These are phyloP conservation scores for Primulina huaijiensis DNA, from an alignment of 257 asterid species.

Conservation along the genomic window DNA sequence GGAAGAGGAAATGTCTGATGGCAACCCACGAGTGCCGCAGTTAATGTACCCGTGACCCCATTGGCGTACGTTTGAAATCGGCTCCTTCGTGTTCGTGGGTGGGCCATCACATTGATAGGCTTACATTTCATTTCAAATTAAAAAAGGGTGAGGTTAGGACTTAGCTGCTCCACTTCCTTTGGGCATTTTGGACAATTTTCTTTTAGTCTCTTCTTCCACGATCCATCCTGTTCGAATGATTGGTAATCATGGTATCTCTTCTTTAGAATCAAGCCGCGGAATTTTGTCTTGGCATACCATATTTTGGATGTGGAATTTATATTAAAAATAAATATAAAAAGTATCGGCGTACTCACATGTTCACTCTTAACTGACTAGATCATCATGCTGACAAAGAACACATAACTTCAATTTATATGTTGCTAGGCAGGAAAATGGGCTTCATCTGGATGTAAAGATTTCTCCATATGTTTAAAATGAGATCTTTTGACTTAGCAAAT, in stretches of 20 bases:
- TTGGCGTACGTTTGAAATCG: constrained; percentile 61
- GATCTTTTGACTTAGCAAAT: too few species aligned
- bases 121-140: constrained; percentile 47
- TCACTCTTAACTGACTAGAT: not conserved
- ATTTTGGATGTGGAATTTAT: not conserved
- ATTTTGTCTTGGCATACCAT: not conserved
- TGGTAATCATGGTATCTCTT: not conserved
- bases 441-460: not conserved
- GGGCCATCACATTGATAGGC: constrained; percentile 51
- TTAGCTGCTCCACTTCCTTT: constrained; percentile 6
- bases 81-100: constrained; percentile 39
- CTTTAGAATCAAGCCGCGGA: not conserved
- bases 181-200: constrained; percentile 33
- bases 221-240: constrained; percentile 21
- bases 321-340: too few species aligned
- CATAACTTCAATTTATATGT: not conserved
- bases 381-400: not conserved
- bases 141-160: constrained; percentile 46
- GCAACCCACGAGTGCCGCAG: constrained; percentile 72
- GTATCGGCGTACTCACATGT: not conserved
- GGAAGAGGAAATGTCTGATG: constrained; percentile 39
- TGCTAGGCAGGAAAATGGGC: not conserved
- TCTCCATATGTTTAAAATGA: too few species aligned
- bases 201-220: constrained; percentile 6
- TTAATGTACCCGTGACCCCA: constrained; percentile 83